Conservation (phyloP, 129 eudicot genomes). For the Ambrosia trifida region DNA sequence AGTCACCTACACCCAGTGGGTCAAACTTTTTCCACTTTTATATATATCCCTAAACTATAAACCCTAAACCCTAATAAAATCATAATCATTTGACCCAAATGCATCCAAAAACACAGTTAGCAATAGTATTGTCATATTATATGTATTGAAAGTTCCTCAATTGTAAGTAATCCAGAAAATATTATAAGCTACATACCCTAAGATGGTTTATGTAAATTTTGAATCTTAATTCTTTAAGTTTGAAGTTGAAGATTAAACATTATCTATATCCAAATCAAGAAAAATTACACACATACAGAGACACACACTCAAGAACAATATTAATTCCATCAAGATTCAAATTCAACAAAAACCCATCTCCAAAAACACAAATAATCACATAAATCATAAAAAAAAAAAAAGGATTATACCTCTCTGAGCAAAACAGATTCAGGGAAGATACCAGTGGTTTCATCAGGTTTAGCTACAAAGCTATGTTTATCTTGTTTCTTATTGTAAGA, state of each 20-base stretch:
- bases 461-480: constrained; percentile 65
- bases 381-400: background rate
- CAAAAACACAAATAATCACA: constrained; percentile 1
- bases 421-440: constrained; percentile 90
- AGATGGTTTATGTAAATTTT: no score
- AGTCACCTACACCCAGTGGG: no score
- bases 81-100: constrained; percentile 1
- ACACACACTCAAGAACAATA: constrained; percentile 1
- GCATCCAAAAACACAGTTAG: background rate
- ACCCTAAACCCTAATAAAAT: background rate
- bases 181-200: background rate
- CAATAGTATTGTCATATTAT: background rate
- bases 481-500: constrained; percentile 48
- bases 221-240: background rate
- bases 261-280: background rate
- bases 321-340: background rate
- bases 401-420: constrained; percentile 66
- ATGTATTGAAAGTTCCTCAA: background rate
- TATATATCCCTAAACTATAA: no score
- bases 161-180: background rate
- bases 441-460: constrained; percentile 84
- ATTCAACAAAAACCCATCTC: constrained; percentile 14
- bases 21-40: no score
- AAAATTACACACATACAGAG: background rate
- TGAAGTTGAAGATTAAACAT: no score